These are phyloP conservation scores for Nicotiana sylvestris DNA, from an alignment of 257 asterid genomes.

Conservation along the genomic window DNA sequence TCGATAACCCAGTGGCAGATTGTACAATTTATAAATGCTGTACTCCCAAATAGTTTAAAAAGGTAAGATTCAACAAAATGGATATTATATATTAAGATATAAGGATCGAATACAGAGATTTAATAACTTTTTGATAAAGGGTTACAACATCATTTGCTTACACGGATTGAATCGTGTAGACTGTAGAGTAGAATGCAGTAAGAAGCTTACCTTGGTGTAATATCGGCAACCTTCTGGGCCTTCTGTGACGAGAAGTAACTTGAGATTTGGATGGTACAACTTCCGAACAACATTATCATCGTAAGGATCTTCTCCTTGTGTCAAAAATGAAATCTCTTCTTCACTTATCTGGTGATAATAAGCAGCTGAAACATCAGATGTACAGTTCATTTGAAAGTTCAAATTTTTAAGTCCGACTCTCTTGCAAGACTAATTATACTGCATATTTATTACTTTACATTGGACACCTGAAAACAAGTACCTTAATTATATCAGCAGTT, in stretches of 20 bases:
- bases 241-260: conserved; percentile 90
- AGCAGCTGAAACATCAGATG: conserved; percentile 19
- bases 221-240: conserved; percentile 97
- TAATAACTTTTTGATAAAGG: background rate
- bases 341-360: conserved; percentile 62
- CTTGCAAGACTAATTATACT: background rate
- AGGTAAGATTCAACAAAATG: background rate
- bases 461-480: conserved; percentile 22
- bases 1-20: background rate
- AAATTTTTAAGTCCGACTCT: background rate
- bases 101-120: background rate
- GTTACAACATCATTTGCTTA: background rate
- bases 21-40: background rate
- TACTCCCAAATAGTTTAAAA: background rate
- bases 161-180: background rate
- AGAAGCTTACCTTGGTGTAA: conserved; percentile 74
- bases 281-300: conserved; percentile 84
- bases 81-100: background rate
- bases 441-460: background rate
- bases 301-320: conserved; percentile 90
- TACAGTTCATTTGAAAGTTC: conserved; percentile 4
- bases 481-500: conserved; percentile 91
- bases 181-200: background rate
- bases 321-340: conserved; percentile 86
- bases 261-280: conserved; percentile 74